These are phyloP conservation scores for Phyllosticta citribraziliensis DNA, from an alignment of 2,329 filamentous ascomycete genomes.

Conservation along the genomic window DNA sequence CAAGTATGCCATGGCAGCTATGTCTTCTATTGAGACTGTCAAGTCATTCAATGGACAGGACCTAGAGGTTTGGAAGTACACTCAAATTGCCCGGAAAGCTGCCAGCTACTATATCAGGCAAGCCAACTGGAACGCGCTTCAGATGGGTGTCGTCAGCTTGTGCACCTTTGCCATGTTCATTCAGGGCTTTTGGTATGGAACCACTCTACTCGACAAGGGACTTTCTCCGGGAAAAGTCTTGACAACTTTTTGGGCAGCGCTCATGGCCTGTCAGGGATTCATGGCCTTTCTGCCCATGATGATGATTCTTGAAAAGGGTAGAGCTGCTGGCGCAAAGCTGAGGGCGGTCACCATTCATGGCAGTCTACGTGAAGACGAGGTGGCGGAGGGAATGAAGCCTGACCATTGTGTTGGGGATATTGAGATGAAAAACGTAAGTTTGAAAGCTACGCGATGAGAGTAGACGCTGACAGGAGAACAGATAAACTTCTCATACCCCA, in stretches of 20 bases:
- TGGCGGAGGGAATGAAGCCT: slow-evolving; percentile 18
- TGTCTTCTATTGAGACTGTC: slow-evolving; percentile 70
- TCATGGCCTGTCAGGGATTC: slow-evolving; percentile 66
- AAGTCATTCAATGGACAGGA: slow-evolving; percentile 74
- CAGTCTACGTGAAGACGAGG: slow-evolving; percentile 18
- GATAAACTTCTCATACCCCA: slow-evolving; percentile 77
- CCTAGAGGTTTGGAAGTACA: slow-evolving; percentile 59
- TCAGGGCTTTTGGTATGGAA: slow-evolving; percentile 82
- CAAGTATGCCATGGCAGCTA: slow-evolving; percentile 59
- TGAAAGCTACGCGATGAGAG: background rate
- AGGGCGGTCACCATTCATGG: slow-evolving; percentile 32
- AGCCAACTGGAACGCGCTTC: slow-evolving; percentile 57
- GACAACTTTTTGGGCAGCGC: slow-evolving; percentile 75
- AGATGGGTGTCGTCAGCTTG: slow-evolving; percentile 64
- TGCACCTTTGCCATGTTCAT: slow-evolving; percentile 73
- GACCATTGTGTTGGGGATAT: slow-evolving; percentile 54
- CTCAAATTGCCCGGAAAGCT: slow-evolving; percentile 45
- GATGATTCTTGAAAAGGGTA: slow-evolving; percentile 68
- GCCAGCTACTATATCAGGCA: slow-evolving; percentile 57
- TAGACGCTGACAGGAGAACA: slow-evolving; percentile 25
- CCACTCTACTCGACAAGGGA: slow-evolving; percentile 54
- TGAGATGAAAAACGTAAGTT: slow-evolving; percentile 55
- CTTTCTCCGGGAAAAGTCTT: slow-evolving; percentile 57
- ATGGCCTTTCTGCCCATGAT: slow-evolving; percentile 67
- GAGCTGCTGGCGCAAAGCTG: slow-evolving; percentile 59